Percentiles rank a stretch among this genome's conserved stretches.
phyloP scores from a whole-genome alignment of 441 rosid species.

The Gossypium davidsonii region DNA sequence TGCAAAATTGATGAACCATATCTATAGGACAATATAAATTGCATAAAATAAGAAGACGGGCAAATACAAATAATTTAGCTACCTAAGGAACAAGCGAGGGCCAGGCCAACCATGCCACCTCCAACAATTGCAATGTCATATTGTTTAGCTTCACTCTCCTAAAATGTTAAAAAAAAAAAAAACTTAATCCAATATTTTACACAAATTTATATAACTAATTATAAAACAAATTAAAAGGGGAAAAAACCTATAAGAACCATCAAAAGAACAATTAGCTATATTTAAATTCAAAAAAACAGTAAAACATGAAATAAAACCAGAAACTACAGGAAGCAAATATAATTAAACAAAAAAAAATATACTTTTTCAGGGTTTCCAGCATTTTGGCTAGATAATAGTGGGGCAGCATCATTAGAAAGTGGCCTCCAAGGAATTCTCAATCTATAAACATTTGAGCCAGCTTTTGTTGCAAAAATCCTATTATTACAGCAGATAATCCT shows the following conservation, averaged over 20 bases:
- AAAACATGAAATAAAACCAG: not conserved
- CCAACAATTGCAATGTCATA: constrained; percentile 91
- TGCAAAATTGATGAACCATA: not conserved
- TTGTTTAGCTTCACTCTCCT: constrained; percentile 36
- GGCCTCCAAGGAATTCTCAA: constrained; percentile 26
- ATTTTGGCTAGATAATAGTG: constrained; percentile 15
- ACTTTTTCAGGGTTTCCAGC: constrained; percentile 23
- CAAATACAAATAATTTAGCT: constrained; percentile 5
- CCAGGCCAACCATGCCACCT: constrained; percentile 97
- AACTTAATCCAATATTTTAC: constrained; percentile 8
- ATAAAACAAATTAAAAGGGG: not conserved
- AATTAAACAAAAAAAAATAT: not conserved
- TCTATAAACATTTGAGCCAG: constrained; percentile 25
- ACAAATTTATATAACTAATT: not conserved
- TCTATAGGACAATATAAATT: not conserved
- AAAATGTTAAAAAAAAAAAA: constrained; percentile 11
- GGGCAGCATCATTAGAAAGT: constrained; percentile 26
- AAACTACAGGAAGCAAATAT: not conserved
- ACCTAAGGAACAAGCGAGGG: constrained; percentile 92
- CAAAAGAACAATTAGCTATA: not conserved
- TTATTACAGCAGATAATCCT: not conserved
- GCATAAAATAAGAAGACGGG: not conserved
- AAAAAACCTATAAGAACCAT: not conserved
- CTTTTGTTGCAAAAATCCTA: constrained; percentile 37
- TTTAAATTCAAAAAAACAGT: not conserved